A percentile compares a stretch with the other conserved stretches of the same genome.
Evolutionary conservation across 768 basidiomycete genomes (phyloP).

Genomic region (Pulveroboletus sp.): DNA sequence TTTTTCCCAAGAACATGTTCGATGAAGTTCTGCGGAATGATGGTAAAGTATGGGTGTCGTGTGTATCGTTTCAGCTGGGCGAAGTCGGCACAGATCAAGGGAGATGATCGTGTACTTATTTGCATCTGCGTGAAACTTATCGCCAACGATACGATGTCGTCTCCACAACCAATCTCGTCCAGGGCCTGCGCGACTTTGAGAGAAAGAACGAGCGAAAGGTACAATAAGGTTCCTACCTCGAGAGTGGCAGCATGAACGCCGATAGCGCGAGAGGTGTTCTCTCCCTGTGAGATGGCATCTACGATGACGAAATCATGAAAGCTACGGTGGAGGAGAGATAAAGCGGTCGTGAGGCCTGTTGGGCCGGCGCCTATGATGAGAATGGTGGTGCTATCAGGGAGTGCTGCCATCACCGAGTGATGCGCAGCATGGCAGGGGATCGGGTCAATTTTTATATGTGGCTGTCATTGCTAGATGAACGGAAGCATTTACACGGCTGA

Average conservation of each 20-base stretch:
- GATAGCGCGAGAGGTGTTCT: slow-evolving; percentile 43
- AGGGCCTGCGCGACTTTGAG: slow-evolving; percentile 24
- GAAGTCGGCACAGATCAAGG: slow-evolving; percentile 30
- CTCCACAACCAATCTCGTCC: slow-evolving; percentile 40
- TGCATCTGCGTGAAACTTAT: slow-evolving; percentile 23
- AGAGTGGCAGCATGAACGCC: slow-evolving; percentile 52
- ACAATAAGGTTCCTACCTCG: slow-evolving; percentile 32
- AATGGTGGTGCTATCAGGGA: slow-evolving; percentile 31
- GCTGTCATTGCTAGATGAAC: too few species aligned
- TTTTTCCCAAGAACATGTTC: slow-evolving; percentile 38
- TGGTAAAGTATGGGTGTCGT: slow-evolving; percentile 38
- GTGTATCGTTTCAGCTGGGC: slow-evolving; percentile 37
- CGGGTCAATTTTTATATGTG: too few species aligned
- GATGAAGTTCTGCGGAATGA: slow-evolving; percentile 44
- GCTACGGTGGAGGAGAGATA: slow-evolving; percentile 42
- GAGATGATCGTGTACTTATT: slow-evolving; percentile 31
- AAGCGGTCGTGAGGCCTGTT: slow-evolving; percentile 42
- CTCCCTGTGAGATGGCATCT: slow-evolving; percentile 34
- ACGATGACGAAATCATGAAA: slow-evolving; percentile 42
- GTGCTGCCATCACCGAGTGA: slow-evolving; percentile 18
- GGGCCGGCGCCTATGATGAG: slow-evolving; percentile 53
- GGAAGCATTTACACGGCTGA: too few species aligned
- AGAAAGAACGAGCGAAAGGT: not conserved
- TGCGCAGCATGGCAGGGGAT: too few species aligned
- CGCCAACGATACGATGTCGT: slow-evolving; percentile 37